These are phyloP conservation scores for Fusarium paranaense DNA, from an alignment of 2,329 filamentous ascomycete genomes.

Conservation along the genomic window DNA sequence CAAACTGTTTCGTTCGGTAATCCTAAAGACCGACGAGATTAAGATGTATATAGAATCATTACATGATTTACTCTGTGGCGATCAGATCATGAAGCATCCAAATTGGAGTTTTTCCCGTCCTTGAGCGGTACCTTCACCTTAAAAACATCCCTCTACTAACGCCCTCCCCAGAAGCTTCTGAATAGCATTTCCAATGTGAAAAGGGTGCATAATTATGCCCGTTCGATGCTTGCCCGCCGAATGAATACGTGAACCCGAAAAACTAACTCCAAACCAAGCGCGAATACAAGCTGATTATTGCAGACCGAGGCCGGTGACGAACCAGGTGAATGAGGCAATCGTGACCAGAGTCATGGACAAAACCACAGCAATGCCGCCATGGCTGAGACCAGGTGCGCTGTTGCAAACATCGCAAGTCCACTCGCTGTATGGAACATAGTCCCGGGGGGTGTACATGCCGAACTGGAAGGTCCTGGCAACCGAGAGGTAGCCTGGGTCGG, in stretches of 20 bases:
- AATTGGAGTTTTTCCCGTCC: slow-evolving; percentile 19
- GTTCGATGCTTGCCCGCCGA: slow-evolving; percentile 40
- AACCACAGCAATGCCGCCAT: slow-evolving; percentile 62
- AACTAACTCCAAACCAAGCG: slow-evolving; percentile 28
- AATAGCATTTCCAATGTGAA: slow-evolving; percentile 29
- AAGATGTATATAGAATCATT: slow-evolving; percentile 43
- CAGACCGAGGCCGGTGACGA: slow-evolving; percentile 64
- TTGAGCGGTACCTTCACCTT: slow-evolving; percentile 20
- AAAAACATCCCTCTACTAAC: slow-evolving; percentile 32
- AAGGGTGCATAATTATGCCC: slow-evolving; percentile 26
- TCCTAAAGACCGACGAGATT: slow-evolving; percentile 33
- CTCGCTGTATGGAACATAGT: slow-evolving; percentile 63
- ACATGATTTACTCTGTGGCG: slow-evolving; percentile 34
- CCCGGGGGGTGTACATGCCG: slow-evolving; percentile 66
- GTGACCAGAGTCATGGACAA: slow-evolving; percentile 67
- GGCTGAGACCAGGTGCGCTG: slow-evolving; percentile 61
- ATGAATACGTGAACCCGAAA: slow-evolving; percentile 16
- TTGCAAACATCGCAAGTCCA: slow-evolving; percentile 71
- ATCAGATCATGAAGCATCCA: slow-evolving; percentile 41
- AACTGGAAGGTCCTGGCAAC: slow-evolving; percentile 63
- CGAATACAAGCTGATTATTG: slow-evolving; percentile 36
- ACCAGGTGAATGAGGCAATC: slow-evolving; percentile 73
- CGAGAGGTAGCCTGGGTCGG: slow-evolving; percentile 67
- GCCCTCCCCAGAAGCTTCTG: slow-evolving; percentile 29
- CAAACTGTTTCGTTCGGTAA: slow-evolving; percentile 7